Conservation (phyloP, 805 yeast species). For the Komagataella phaffii region DNA sequence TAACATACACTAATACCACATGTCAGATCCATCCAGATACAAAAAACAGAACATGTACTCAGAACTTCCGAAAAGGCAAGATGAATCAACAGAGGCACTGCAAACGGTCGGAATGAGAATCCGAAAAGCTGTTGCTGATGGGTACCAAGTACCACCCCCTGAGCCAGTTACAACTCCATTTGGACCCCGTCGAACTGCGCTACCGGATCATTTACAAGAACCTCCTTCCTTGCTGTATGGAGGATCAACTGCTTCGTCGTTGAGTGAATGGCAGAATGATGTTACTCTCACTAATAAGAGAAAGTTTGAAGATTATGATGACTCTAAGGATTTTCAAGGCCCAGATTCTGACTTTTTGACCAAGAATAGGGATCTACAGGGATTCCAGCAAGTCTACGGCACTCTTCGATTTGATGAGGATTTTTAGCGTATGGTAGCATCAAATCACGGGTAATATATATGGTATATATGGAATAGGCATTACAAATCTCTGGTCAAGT, state of each 20-base stretch:
- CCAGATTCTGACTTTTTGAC: not conserved
- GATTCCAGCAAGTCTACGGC: constrained; percentile 26
- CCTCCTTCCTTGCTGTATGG: constrained; percentile 31
- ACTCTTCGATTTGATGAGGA: constrained; percentile 33
- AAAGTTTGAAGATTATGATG: constrained; percentile 1
- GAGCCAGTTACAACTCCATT: not conserved
- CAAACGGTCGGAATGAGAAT: constrained; percentile 60
- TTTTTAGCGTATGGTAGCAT: constrained; percentile 16
- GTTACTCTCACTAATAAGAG: constrained; percentile 3
- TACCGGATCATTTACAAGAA: constrained; percentile 28
- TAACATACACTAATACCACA: not conserved
- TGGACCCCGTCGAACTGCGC: constrained; percentile 5
- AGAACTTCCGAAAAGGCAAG: constrained; percentile 1
- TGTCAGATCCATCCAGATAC: not conserved
- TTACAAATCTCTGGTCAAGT: not conserved
- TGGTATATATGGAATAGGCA: not conserved
- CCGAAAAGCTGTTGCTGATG: constrained; percentile 52
- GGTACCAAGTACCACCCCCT: constrained; percentile 23
- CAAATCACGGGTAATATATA: not conserved
- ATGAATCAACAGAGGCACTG: constrained; percentile 24
- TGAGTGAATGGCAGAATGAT: constrained; percentile 28
- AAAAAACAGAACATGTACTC: not conserved
- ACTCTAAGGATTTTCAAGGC: not conserved
- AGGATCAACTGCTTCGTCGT: constrained; percentile 31
- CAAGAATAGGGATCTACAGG: constrained; percentile 6